These are phyloP conservation scores for Backusella circina DNA, from an alignment of 192 early-diverging fungal genomes.

Conservation along the genomic window DNA sequence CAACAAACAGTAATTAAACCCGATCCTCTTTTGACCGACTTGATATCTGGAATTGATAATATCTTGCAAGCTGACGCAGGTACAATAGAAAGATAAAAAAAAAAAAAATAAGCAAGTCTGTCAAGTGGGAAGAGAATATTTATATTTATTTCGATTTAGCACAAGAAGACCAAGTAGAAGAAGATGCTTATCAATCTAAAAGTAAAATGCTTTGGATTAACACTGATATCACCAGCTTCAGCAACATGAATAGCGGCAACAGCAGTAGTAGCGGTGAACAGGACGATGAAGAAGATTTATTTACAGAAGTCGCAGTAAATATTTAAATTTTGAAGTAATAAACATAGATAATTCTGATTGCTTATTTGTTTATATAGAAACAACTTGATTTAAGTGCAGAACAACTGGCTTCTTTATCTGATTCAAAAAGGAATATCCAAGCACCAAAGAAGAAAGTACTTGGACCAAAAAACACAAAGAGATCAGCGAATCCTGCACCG, in stretches of 20 bases:
- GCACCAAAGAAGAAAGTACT: not conserved
- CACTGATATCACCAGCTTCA: not conserved
- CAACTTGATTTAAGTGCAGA: conserved; percentile 10
- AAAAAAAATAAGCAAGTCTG: not conserved
- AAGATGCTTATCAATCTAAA: not conserved
- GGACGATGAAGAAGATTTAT: conserved; percentile 1
- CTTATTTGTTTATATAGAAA: not conserved
- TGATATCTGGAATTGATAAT: not conserved
- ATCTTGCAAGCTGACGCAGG: not conserved
- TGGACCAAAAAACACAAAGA: not conserved
- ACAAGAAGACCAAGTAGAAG: not conserved
- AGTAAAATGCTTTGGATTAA: not conserved
- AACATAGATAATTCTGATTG: not conserved
- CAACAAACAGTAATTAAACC: not conserved
- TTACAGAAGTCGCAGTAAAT: conserved; percentile 12
- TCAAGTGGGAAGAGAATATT: not conserved
- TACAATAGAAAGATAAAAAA: not conserved
- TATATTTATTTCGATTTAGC: not conserved
- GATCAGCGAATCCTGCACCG: not conserved
- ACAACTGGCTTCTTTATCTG: not conserved
- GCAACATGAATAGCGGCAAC: not conserved
- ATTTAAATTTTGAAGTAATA: not conserved
- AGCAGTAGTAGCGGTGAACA: not conserved
- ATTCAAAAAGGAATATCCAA: not conserved
- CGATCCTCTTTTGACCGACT: not conserved